Percentiles rank a stretch among this genome's conserved stretches.
phyloP scores from a whole-genome alignment of 2,329 filamentous ascomycete species.

The Juglanconis sp. region DNA sequence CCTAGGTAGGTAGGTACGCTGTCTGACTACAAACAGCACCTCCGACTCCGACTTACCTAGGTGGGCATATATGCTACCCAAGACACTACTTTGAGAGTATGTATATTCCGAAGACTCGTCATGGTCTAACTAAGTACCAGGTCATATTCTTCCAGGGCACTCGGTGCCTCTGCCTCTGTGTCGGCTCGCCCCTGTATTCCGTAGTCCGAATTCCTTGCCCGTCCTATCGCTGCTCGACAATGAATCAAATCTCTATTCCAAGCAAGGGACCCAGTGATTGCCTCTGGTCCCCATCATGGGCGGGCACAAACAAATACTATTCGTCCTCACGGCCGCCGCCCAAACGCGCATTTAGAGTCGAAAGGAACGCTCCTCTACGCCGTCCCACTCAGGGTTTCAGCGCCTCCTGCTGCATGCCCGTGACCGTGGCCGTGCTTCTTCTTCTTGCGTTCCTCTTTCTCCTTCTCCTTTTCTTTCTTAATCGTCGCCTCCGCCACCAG shows the following conservation, averaged over 20 bases:
- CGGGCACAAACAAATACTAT: background rate
- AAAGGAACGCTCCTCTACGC: background rate
- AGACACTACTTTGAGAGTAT: background rate
- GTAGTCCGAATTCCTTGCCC: background rate
- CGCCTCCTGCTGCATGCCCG: background rate
- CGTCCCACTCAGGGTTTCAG: conserved; percentile 2
- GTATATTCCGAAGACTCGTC: background rate
- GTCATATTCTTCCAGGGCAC: too few relatives aligned
- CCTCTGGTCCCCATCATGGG: background rate
- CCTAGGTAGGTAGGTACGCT: background rate
- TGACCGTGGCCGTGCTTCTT: conserved; percentile 22
- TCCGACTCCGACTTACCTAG: too few relatives aligned
- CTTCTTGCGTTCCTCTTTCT: conserved; percentile 62
- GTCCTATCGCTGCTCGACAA: background rate
- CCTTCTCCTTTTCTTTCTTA: conserved; percentile 87
- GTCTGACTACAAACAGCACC: background rate
- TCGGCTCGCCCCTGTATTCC: background rate
- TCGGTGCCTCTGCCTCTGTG: background rate
- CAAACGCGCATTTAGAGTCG: background rate
- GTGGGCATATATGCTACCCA: background rate
- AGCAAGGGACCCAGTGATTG: background rate
- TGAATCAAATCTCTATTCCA: background rate
- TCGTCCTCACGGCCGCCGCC: background rate
- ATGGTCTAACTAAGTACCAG: background rate
- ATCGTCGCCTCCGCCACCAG: conserved; percentile 93